These are phyloP conservation scores for Anethum foeniculum DNA, from an alignment of 140 eudicot species.

Conservation along the genomic window DNA sequence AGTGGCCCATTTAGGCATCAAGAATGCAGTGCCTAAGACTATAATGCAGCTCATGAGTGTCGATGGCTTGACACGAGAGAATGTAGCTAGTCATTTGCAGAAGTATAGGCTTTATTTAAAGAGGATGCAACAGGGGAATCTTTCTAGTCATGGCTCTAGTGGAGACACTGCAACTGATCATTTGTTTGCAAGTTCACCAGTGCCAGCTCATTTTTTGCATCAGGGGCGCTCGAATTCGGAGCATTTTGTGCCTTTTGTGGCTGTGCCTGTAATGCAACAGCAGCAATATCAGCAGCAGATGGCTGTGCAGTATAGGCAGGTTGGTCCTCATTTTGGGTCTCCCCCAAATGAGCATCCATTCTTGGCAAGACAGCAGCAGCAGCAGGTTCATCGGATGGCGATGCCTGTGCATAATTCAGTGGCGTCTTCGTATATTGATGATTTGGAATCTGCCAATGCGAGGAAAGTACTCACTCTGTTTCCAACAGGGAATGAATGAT, in stretches of 20 bases:
- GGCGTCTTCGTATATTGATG: conserved; percentile 54
- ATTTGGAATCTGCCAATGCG: conserved; percentile 65
- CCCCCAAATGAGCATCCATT: conserved; percentile 60
- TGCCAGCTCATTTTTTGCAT: conserved; percentile 82
- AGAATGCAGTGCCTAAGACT: conserved; percentile 93
- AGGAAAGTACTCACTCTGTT: conserved; percentile 80
- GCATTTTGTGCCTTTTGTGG: conserved; percentile 59
- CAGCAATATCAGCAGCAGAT: conserved; percentile 60
- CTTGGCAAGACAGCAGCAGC: conserved; percentile 39
- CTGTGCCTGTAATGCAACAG: conserved; percentile 43
- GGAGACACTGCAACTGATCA: conserved; percentile 73
- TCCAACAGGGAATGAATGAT: conserved; percentile 80
- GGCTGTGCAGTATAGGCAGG: conserved; percentile 50
- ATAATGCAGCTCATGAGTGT: conserved; percentile 98
- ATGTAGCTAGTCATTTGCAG: conserved; percentile 89
- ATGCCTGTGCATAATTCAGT: conserved; percentile 38
- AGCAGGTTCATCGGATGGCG: conserved; percentile 50
- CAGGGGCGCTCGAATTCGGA: conserved; percentile 48
- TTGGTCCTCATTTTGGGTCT: conserved; percentile 60
- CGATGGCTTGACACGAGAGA: conserved; percentile 88
- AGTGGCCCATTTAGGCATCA: conserved; percentile 91
- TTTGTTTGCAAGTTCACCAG: conserved; percentile 86
- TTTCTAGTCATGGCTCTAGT: conserved; percentile 16
- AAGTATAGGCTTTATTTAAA: conserved; percentile 81
- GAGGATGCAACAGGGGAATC: conserved; percentile 72